Conservation (phyloP, 2,329 filamentous ascomycete species). For the Berkeleyomyces basicola region DNA sequence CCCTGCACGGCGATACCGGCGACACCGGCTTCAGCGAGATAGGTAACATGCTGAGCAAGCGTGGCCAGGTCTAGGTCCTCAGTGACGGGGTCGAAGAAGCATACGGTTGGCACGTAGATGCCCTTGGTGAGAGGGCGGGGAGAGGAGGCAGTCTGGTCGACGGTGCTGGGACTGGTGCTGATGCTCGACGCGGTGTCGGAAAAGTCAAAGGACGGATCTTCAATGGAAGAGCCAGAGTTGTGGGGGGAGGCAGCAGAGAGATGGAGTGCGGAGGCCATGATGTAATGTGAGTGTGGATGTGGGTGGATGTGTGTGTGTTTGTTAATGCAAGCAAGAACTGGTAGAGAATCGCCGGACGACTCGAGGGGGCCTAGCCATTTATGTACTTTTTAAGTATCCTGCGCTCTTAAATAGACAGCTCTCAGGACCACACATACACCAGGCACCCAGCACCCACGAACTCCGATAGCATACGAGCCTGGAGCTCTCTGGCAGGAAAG, state of each 20-base stretch:
- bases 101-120: slow-evolving; percentile 58
- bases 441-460: slow-evolving; percentile 14
- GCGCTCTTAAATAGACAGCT: background rate
- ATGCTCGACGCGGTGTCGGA: slow-evolving; percentile 12
- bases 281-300: background rate
- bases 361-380: background rate
- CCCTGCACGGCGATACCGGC: slow-evolving; percentile 62
- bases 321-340: background rate
- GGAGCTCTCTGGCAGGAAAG: too few relatives aligned
- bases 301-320: background rate
- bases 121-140: slow-evolving; percentile 30
- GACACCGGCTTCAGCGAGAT: slow-evolving; percentile 57
- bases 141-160: slow-evolving; percentile 16
- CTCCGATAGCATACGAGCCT: too few relatives aligned
- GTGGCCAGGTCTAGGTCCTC: slow-evolving; percentile 36
- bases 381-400: background rate
- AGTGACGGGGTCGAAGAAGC: slow-evolving; percentile 49
- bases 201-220: slow-evolving; percentile 24
- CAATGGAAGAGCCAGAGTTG: slow-evolving; percentile 17
- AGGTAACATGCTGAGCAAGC: slow-evolving; percentile 44
- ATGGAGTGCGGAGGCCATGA: background rate
- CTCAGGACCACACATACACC: background rate
- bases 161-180: background rate
- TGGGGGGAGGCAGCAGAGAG: slow-evolving; percentile 1
- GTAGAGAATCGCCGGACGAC: background rate